These are phyloP conservation scores for Cryptococcus sp. DNA, from an alignment of 1,284 basidiomycete genomes.

Conservation along the genomic window DNA sequence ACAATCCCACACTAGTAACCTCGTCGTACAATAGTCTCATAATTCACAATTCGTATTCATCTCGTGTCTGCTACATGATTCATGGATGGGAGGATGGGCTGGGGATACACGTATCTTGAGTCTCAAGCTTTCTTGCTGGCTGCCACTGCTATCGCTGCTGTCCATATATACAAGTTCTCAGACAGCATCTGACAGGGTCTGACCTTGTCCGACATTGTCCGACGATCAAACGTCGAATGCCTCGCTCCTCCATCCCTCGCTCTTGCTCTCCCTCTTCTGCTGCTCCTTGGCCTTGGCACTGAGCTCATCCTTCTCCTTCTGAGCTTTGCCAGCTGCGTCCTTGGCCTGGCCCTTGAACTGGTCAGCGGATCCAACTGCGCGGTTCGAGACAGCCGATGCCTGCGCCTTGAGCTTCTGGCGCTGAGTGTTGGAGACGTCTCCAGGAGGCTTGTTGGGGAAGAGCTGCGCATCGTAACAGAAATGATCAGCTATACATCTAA, in stretches of 20 bases:
- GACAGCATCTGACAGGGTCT: too few species aligned
- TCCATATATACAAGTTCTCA: background rate
- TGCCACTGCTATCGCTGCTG: too few species aligned
- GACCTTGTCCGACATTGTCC: background rate
- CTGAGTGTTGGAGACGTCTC: conserved; percentile 41
- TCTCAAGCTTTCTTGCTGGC: too few species aligned
- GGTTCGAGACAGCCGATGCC: conserved; percentile 27
- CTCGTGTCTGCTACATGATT: too few species aligned
- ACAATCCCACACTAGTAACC: too few species aligned
- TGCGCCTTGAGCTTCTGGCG: conserved; percentile 40
- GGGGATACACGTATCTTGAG: too few species aligned
- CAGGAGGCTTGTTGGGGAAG: conserved; percentile 52
- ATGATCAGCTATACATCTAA: background rate
- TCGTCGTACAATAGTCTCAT: too few species aligned
- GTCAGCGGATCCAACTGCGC: conserved; percentile 32
- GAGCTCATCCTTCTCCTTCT: conserved; percentile 45
- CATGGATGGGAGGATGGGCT: too few species aligned
- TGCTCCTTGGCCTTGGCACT: conserved; percentile 42
- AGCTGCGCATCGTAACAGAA: conserved; percentile 26
- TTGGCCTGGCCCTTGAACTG: conserved; percentile 42
- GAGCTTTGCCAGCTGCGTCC: conserved; percentile 46
- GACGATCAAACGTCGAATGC: conserved; percentile 44
- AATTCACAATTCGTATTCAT: too few species aligned
- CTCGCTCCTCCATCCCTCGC: conserved; percentile 54
- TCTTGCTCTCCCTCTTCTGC: conserved; percentile 45